These are phyloP conservation scores for Wolfiporia cocos DNA, from an alignment of 1,284 basidiomycete genomes.

Conservation along the genomic window DNA sequence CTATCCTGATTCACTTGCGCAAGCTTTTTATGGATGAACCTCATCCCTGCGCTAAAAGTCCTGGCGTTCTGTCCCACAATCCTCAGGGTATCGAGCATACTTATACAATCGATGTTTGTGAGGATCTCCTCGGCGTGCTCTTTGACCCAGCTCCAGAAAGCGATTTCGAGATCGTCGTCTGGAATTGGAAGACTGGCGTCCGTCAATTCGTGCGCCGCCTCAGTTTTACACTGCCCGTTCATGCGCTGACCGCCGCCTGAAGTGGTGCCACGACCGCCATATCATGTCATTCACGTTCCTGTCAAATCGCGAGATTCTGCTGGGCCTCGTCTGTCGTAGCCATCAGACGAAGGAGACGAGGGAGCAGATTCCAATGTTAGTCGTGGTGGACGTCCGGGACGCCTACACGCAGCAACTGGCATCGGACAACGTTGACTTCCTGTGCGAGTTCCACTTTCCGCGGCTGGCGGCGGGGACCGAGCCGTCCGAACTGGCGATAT, in stretches of 20 bases:
- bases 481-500: slow-evolving; percentile 34
- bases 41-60: slow-evolving; percentile 36
- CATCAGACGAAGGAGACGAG: no score
- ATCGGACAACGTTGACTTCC: slow-evolving; percentile 22
- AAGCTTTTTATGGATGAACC: slow-evolving; percentile 38
- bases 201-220: slow-evolving; percentile 39
- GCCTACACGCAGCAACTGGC: slow-evolving; percentile 23
- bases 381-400: slow-evolving; percentile 21
- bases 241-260: no score
- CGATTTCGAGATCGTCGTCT: slow-evolving; percentile 42
- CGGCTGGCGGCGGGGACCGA: slow-evolving; percentile 21
- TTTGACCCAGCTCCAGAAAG: slow-evolving; percentile 27
- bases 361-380: no score
- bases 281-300: no score
- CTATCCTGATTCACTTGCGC: slow-evolving; percentile 35
- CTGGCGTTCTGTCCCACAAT: slow-evolving; percentile 28
- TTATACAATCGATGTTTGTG: slow-evolving; percentile 44
- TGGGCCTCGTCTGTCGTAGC: no score
- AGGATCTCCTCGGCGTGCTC: slow-evolving; percentile 41
- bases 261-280: no score
- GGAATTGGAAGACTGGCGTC: slow-evolving; percentile 55
- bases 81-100: slow-evolving; percentile 14
- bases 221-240: no score
- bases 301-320: no score
- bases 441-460: slow-evolving; percentile 38